Base-by-base conservation (phyloP, 768 basidiomycete species). In the Galerina sulciceps region DNA sequence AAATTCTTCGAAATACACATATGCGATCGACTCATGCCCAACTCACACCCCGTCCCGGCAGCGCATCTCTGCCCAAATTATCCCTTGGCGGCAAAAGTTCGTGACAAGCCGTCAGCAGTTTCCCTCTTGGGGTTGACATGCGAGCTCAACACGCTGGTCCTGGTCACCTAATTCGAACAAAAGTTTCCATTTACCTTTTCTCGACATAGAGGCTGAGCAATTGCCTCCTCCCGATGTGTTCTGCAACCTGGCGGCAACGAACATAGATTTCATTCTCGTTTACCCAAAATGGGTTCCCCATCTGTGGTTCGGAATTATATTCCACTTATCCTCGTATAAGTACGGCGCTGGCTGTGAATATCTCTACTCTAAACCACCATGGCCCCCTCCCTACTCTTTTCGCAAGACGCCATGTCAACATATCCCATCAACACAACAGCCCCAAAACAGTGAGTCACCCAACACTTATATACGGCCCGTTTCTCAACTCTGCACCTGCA, bases 301-400 rank as follows among this genome's bases (percentile, higher is more conserved):
- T 60, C 49, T 53, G 55, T 20, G 26, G 17, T 55, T 62, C 69
- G 65, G 65, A 67, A 67, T 50, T 62, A 49, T 46, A 35, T 61
- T 49, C 69, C 69, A 66, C 65, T 48, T 67, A 70, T 23, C 60
- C 35, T 59, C 59, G 65, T 68, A 70, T 70, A 70, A 70, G 67
- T 68, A 68, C 63, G 51, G 43, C 37, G 26, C 31, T 44, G 48
- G 61, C 65, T 55, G 57, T 53, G 65, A 57, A 59, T 55, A 22
- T 48, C 57, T 34, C 60, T 46, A 60, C 55, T 35, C 45, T 57
- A 43, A 42, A 43, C 50, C 6, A 26, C 58, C 50, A 68, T 66
- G 67, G 57, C 56, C 52, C 35, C 55, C 52, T 64, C 64, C 48
- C 50, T 65, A 18, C 65, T 66, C 58, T 67, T 67, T 50, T 61